Base-by-base conservation (phyloP, 2,329 filamentous ascomycete genomes). In the Phoma sp. region DNA sequence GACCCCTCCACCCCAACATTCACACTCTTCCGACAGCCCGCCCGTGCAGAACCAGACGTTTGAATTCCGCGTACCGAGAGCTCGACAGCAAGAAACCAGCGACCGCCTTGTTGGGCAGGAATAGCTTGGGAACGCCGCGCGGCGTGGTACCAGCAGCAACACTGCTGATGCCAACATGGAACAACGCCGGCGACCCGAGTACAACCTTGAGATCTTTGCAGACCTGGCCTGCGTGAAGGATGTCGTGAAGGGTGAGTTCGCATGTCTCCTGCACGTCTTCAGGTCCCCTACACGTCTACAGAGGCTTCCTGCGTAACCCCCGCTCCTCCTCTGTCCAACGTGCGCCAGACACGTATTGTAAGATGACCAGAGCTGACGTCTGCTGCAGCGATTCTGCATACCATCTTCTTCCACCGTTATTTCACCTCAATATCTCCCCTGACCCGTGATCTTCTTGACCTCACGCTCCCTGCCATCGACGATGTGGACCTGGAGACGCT, bases 361-460 rank as follows among this genome's bases (percentile, higher is more conserved):
- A 29, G 27, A 38, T 18, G 52, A 43, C 41, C 47, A 43, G 24
- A 39, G 49, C 48, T 61, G 43, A 67, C 49, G 25, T 33, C 14
- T 14, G 23, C 42, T 14, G 36, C 68, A 96, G 93, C 90, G 60
- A 90, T 97, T 73, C 84, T 98, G 44, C 93, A 97, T 76, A 96
- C 93, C 45, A 97, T 98, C 75, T 99, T 98, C 86, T 98, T 98
- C 83, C 93, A 97, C 80, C 89, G 95, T 70, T 96, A 93, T 84
- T 97, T 98, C 81, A 91, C 91, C 52, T 88, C 91, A 54, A 84
- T 97, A 65, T 81, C 85, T 37, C 93, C 95, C 5, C 85, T 86
- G 60, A 92, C 91, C 60, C 88, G 91, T 78, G 93, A 97, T 71
- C 87, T 97, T 60, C 87, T 97, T 62, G 93, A 96, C 76, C 84